phyloP scores from a whole-genome alignment of 169 alveolate species.

The Cryptosporidium parvum region DNA sequence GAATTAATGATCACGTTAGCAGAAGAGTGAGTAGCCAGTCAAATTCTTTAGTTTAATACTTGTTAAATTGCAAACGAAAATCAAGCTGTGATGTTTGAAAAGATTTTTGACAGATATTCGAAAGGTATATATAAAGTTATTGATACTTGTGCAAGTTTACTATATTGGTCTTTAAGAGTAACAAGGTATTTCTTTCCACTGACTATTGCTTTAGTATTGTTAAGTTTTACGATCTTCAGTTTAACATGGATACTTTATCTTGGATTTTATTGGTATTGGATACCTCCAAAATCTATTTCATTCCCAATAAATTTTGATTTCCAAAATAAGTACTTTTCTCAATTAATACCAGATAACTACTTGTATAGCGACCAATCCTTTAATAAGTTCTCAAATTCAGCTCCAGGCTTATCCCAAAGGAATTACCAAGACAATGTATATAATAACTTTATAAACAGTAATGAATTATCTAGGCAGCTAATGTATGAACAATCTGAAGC shows the following conservation, averaged over 20 bases:
- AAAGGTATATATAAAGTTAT: not conserved
- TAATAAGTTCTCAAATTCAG: not conserved
- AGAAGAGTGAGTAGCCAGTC: not conserved
- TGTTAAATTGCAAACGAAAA: not conserved
- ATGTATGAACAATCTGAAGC: conserved; percentile 48
- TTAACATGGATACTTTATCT: conserved; percentile 47
- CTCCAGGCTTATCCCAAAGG: not conserved
- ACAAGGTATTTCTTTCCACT: conserved; percentile 39
- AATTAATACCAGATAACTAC: not conserved
- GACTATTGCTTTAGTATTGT: not conserved
- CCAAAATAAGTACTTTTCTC: conserved; percentile 21
- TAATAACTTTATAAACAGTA: conserved; percentile 10
- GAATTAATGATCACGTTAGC: not conserved
- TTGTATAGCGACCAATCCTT: not conserved
- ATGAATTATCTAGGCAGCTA: conserved; percentile 23
- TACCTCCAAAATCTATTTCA: conserved; percentile 50
- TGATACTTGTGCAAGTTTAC: conserved; percentile 23
- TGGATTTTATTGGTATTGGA: conserved; percentile 27
- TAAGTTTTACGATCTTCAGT: conserved; percentile 4
- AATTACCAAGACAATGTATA: not conserved
- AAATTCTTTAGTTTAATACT: not conserved
- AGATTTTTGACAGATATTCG: conserved; percentile 18
- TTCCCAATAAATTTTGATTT: conserved; percentile 49
- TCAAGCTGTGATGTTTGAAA: conserved; percentile 8
- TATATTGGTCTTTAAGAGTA: conserved; percentile 31